Conservation (phyloP, 352 stramenopile species). For the Thalassiosira exigua region DNA sequence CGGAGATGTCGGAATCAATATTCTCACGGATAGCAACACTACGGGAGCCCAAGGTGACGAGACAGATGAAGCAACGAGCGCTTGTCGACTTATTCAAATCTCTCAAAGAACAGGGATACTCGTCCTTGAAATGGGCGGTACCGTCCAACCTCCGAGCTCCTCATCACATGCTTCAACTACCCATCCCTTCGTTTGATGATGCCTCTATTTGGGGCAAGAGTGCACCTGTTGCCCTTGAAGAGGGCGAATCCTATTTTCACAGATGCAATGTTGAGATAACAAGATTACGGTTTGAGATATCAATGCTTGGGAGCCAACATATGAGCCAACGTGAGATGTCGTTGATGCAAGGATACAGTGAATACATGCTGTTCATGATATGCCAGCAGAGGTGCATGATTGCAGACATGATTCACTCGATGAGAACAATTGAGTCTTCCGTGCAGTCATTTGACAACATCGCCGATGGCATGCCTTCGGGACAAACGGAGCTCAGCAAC, state of each 20-base stretch:
- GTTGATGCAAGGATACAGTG: constrained; percentile 77
- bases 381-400: constrained; percentile 72
- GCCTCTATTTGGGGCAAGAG: constrained; percentile 21
- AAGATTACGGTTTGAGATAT: constrained; percentile 73
- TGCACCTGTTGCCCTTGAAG: constrained; percentile 47
- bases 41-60: constrained; percentile 88
- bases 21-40: constrained; percentile 93
- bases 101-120: constrained; percentile 79
- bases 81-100: constrained; percentile 93
- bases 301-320: constrained; percentile 78
- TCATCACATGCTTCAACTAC: constrained; percentile 76
- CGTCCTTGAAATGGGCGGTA: constrained; percentile 77
- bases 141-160: constrained; percentile 71
- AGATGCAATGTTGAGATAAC: constrained; percentile 72
- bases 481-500: constrained; percentile 46
- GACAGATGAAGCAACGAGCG: constrained; percentile 97
- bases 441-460: constrained; percentile 47
- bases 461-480: constrained; percentile 41
- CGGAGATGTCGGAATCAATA: constrained; percentile 92
- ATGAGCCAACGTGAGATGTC: constrained; percentile 82
- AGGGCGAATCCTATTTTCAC: constrained; percentile 80
- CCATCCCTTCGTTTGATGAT: constrained; percentile 51
- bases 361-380: constrained; percentile 79
- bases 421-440: constrained; percentile 36
- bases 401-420: constrained; percentile 55